These are phyloP conservation scores for Shiraia bambusicola DNA, from an alignment of 2,329 filamentous ascomycete species.

Conservation along the genomic window DNA sequence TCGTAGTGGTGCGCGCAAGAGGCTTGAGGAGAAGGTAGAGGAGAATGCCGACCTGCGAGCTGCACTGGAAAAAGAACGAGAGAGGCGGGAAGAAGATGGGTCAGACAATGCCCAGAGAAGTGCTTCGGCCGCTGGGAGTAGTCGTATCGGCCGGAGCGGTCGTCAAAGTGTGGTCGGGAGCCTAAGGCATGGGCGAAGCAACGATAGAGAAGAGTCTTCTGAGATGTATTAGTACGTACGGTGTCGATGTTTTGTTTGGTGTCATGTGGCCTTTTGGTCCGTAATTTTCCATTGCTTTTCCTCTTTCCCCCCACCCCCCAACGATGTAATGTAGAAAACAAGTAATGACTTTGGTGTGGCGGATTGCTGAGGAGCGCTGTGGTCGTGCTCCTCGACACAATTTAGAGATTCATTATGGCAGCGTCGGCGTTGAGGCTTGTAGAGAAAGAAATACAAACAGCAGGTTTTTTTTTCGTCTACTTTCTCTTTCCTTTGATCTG, in stretches of 20 bases:
- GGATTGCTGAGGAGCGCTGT: neutral
- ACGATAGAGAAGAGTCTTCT: conserved; percentile 13
- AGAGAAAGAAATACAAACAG: no score
- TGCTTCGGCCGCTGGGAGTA: conserved; percentile 19
- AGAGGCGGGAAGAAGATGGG: conserved; percentile 26
- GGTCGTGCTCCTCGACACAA: no score
- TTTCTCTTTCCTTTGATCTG: no score
- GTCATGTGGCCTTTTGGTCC: neutral
- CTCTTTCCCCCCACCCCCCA: no score
- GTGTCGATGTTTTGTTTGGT: conserved; percentile 1
- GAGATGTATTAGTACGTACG: conserved; percentile 25
- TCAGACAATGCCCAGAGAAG: conserved; percentile 15
- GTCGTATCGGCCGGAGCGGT: conserved; percentile 17
- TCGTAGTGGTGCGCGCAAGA: conserved; percentile 76
- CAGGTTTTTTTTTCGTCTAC: no score
- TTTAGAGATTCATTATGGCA: no score
- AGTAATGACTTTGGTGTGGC: neutral
- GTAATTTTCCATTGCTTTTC: conserved; percentile 1
- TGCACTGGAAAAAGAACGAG: conserved; percentile 61
- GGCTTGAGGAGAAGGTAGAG: conserved; percentile 72
- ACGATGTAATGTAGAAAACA: conserved; percentile 3
- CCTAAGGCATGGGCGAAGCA: conserved; percentile 9
- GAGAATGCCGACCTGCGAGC: conserved; percentile 71
- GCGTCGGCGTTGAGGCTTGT: no score
- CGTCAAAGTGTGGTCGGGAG: conserved; percentile 24